Percentiles rank a stretch among this genome's conserved stretches.
Conservation (phyloP, 306 rosid species). For the Lathyrus aphaca region DNA sequence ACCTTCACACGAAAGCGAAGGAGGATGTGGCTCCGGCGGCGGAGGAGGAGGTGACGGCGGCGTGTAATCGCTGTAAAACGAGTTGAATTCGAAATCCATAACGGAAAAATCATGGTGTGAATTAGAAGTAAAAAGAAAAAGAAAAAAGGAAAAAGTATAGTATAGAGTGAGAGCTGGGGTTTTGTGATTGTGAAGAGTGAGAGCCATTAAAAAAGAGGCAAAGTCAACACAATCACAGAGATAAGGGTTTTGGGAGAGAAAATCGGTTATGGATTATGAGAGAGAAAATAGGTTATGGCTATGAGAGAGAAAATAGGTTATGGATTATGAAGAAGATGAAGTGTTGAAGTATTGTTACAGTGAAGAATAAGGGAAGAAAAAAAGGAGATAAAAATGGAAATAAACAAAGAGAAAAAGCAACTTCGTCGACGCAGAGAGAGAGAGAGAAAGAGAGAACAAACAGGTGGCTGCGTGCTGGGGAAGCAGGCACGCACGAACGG, state of each 20-base stretch:
- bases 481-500: too few relatives aligned
- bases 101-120: conserved; percentile 58
- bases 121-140: conserved; percentile 30
- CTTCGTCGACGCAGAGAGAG: too few relatives aligned
- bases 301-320: background rate
- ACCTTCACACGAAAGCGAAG: conserved; percentile 71
- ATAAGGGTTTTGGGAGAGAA: conserved; percentile 20
- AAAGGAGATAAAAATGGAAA: too few relatives aligned
- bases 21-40: conserved; percentile 77
- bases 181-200: conserved; percentile 40
- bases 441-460: too few relatives aligned
- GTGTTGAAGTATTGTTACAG: too few relatives aligned
- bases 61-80: conserved; percentile 64
- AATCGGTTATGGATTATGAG: background rate
- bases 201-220: conserved; percentile 62
- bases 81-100: conserved; percentile 49
- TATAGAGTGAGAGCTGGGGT: conserved; percentile 32
- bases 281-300: background rate
- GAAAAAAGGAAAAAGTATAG: conserved; percentile 28
- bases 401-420: too few relatives aligned
- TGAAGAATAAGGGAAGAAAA: too few relatives aligned
- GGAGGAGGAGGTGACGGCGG: conserved; percentile 95
- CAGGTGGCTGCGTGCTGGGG: too few relatives aligned
- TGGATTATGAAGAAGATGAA: background rate
- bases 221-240: conserved; percentile 39